Conservation (phyloP, 2,329 filamentous ascomycete species). For the Neobulgaria alba region DNA sequence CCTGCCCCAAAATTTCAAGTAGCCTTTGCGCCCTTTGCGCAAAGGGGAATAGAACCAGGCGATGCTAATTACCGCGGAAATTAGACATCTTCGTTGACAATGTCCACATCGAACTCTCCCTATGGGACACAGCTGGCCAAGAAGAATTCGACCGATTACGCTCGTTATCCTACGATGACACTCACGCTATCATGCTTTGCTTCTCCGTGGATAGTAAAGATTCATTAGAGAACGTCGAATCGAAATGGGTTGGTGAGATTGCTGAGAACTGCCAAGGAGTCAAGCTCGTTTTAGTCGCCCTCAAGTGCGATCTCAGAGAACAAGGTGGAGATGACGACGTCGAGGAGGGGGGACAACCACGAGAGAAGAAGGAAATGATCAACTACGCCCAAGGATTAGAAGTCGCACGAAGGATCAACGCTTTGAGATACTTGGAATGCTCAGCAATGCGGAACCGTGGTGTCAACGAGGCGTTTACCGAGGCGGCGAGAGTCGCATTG, state of each 20-base stretch:
- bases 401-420: conserved; percentile 84
- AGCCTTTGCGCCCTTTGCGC: too few species aligned
- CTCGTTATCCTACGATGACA: conserved; percentile 93
- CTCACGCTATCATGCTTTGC: conserved; percentile 97
- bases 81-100: conserved; percentile 96
- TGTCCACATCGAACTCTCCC: conserved; percentile 90
- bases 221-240: conserved; percentile 95
- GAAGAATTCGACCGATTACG: conserved; percentile 97
- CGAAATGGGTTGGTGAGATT: conserved; percentile 97
- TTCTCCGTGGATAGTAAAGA: conserved; percentile 96
- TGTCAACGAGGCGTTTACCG: conserved; percentile 97
- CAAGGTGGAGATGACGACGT: conserved; percentile 54
- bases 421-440: conserved; percentile 92
- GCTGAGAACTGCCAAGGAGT: conserved; percentile 95
- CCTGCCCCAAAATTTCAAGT: too few species aligned
- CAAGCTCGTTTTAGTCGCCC: conserved; percentile 86
- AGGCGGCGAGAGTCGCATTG: conserved; percentile 89
- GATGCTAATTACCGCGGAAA: conserved; percentile 1
- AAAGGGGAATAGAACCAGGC: too few species aligned
- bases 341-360: conserved; percentile 36
- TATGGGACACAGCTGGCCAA: conserved; percentile 98
- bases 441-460: conserved; percentile 97
- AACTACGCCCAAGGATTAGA: conserved; percentile 87
- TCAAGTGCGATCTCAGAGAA: conserved; percentile 95
- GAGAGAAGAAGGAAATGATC: conserved; percentile 65